phyloP scores from a whole-genome alignment of 805 yeast species.

The Candida ficus region DNA sequence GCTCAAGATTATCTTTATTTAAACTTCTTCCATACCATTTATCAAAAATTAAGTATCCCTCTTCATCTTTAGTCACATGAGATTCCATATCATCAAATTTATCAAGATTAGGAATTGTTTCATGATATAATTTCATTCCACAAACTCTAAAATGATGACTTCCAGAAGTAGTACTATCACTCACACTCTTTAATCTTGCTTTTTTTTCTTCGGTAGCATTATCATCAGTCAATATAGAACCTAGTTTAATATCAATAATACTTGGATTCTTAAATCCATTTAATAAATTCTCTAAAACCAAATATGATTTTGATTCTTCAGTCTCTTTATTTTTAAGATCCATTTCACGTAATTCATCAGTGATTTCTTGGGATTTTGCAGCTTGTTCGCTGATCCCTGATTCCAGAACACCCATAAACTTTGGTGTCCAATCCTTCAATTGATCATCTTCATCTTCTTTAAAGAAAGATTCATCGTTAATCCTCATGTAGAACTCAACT shows the following conservation, averaged over 20 bases:
- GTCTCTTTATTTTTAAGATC: background rate
- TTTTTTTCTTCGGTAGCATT: constrained; percentile 53
- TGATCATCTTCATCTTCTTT: constrained; percentile 26
- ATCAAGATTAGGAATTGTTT: constrained; percentile 12
- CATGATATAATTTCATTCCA: constrained; percentile 65
- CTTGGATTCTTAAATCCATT: constrained; percentile 61
- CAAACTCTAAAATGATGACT: constrained; percentile 72
- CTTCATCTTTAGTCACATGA: constrained; percentile 22
- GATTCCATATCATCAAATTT: constrained; percentile 12
- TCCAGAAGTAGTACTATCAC: constrained; percentile 76
- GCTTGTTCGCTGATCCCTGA: constrained; percentile 36
- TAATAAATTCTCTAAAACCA: constrained; percentile 70
- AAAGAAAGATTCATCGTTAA: constrained; percentile 15
- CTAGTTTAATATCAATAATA: constrained; percentile 80
- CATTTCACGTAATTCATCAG: constrained; percentile 17
- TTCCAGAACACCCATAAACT: constrained; percentile 53
- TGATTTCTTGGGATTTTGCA: constrained; percentile 18
- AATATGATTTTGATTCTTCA: constrained; percentile 26
- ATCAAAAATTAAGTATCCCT: constrained; percentile 47
- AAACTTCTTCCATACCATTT: constrained; percentile 70
- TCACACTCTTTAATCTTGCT: constrained; percentile 56
- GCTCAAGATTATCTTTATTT: constrained; percentile 34
- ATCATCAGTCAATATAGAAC: constrained; percentile 64
- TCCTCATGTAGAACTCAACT: constrained; percentile 60
- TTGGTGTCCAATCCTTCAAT: constrained; percentile 56